Evolutionary conservation across 2,329 filamentous ascomycete species (phyloP).

Genomic region (Xylariaceae sp.): DNA sequence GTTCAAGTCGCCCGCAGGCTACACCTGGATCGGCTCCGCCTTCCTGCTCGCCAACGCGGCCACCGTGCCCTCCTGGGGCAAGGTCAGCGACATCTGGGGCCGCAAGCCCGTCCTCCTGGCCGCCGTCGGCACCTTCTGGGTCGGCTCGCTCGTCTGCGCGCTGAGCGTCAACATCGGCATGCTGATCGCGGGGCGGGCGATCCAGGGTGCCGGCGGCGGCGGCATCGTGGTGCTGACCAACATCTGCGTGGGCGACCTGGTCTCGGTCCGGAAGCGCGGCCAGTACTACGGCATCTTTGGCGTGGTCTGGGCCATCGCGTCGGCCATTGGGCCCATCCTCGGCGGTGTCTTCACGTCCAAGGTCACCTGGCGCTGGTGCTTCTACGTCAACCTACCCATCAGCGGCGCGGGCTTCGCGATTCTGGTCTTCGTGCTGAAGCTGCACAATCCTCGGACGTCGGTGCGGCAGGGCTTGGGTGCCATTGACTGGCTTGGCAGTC

Average conservation of each 20-base stretch:
- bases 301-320: slow-evolving; percentile 61
- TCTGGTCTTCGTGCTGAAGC: slow-evolving; percentile 58
- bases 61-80: slow-evolving; percentile 66
- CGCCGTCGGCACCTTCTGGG: slow-evolving; percentile 49
- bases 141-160: slow-evolving; percentile 51
- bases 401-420: slow-evolving; percentile 43
- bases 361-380: slow-evolving; percentile 64
- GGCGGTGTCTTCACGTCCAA: slow-evolving; percentile 64
- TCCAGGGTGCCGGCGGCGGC: slow-evolving; percentile 55
- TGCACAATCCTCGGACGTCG: slow-evolving; percentile 64
- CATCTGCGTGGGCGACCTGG: slow-evolving; percentile 53
- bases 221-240: slow-evolving; percentile 58
- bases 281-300: slow-evolving; percentile 50
- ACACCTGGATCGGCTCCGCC: slow-evolving; percentile 73
- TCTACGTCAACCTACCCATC: slow-evolving; percentile 59
- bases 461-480: slow-evolving; percentile 59
- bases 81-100: slow-evolving; percentile 55
- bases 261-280: slow-evolving; percentile 46
- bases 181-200: slow-evolving; percentile 50
- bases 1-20: slow-evolving; percentile 63
- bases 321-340: slow-evolving; percentile 61
- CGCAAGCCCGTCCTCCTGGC: slow-evolving; percentile 50
- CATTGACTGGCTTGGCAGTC: slow-evolving; percentile 53
- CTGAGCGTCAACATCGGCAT: slow-evolving; percentile 45
- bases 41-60: slow-evolving; percentile 68